Conservation (phyloP, 768 basidiomycete genomes). For the Psilocybe sp. region DNA sequence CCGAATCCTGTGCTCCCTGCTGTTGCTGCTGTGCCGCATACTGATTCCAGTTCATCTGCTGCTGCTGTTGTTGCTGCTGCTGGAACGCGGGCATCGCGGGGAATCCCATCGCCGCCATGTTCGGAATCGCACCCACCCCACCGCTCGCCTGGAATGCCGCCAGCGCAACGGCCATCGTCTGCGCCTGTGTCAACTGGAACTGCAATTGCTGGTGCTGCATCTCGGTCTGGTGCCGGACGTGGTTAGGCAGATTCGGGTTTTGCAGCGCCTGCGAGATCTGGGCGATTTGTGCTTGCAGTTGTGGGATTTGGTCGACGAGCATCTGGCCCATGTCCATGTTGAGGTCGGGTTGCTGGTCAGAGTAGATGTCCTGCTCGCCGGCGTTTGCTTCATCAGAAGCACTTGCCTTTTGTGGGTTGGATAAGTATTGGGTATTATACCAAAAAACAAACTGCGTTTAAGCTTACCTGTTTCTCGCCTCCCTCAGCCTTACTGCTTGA, state of each 20-base stretch:
- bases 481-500: slow-evolving; percentile 17
- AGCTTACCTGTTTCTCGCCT: slow-evolving; percentile 35
- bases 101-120: slow-evolving; percentile 34
- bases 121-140: slow-evolving; percentile 30
- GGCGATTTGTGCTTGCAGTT: slow-evolving; percentile 81
- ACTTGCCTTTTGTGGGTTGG: slow-evolving; percentile 8
- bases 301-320: slow-evolving; percentile 72
- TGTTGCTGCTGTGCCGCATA: slow-evolving; percentile 66
- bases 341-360: slow-evolving; percentile 64
- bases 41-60: slow-evolving; percentile 39
- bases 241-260: slow-evolving; percentile 68
- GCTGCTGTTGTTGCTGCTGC: slow-evolving; percentile 1
- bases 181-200: slow-evolving; percentile 77
- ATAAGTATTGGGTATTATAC: not conserved
- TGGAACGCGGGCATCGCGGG: slow-evolving; percentile 35
- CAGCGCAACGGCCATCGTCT: slow-evolving; percentile 65
- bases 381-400: slow-evolving; percentile 15
- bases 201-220: slow-evolving; percentile 81
- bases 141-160: slow-evolving; percentile 56
- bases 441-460: not conserved
- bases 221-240: slow-evolving; percentile 77
- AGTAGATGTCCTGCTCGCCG: slow-evolving; percentile 63
- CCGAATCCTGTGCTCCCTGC: slow-evolving; percentile 68
- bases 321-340: slow-evolving; percentile 69
- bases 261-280: slow-evolving; percentile 80